Conservation (phyloP, 345 rosid genomes). For the Turnera subulata region DNA sequence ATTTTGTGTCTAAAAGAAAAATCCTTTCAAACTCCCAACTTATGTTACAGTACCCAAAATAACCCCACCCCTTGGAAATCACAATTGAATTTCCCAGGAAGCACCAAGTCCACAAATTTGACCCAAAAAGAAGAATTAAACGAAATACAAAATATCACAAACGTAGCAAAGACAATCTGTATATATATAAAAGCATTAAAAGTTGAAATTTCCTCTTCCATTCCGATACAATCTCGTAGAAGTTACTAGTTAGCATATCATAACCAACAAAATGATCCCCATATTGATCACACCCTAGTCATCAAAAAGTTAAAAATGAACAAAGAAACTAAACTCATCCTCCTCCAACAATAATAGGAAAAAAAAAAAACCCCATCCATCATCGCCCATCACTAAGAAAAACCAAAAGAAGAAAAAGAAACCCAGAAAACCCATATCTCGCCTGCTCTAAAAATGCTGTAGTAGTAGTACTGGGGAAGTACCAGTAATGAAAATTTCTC, state of each 20-base stretch:
- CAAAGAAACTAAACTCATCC: no score
- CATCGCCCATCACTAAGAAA: not conserved
- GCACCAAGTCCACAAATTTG: no score
- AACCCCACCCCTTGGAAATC: not conserved
- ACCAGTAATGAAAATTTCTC: not conserved
- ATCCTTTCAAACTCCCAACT: no score
- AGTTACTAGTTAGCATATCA: conserved; percentile 20
- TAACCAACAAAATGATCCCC: conserved; percentile 12
- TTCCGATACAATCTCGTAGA: conserved; percentile 20
- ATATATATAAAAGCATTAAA: not conserved
- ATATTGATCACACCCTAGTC: conserved; percentile 10
- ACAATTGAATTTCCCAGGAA: not conserved
- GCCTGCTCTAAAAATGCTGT: no score
- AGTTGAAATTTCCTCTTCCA: conserved; percentile 13
- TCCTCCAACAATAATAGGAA: no score
- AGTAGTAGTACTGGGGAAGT: no score
- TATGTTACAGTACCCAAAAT: no score
- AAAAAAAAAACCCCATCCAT: no score
- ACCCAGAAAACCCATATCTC: not conserved
- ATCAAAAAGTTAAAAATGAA: conserved; percentile 5
- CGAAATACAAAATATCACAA: not conserved
- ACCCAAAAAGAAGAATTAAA: no score
- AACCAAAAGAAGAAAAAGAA: not conserved
- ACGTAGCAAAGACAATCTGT: not conserved
- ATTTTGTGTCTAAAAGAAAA: no score